Base-by-base conservation (phyloP, 805 yeast species). In the Lachancea sp. region DNA sequence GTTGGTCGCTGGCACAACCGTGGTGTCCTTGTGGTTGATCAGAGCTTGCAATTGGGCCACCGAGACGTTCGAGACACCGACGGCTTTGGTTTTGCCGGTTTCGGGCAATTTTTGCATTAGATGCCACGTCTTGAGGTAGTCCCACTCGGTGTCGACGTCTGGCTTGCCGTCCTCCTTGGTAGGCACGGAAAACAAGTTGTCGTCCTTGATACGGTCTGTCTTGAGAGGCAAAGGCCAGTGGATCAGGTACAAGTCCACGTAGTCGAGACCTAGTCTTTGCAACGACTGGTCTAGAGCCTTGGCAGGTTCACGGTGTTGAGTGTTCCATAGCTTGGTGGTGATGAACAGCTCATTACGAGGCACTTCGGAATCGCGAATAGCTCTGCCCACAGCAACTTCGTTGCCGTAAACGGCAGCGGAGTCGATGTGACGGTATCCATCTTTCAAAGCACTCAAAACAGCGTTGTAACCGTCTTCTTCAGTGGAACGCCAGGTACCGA, bases 61-160 rank as follows among this genome's bases (percentile, higher is more conserved):
- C 16, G 85, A 73, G 61, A 81, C 78, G 68, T 86, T 86, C 33
- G 89, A 82, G 36, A 86, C 85, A 55, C 95, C 95, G 61, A 86
- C 75, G 18, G 89, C 77, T 54, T 71, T 76, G 30, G 77, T 71
- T 59, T 78, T 73, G 17, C 60, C 82, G 22, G 75, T 60, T 25
- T 67, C 66, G 41, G 77, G 71, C 42, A 83, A 66, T 53, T 75
- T 68, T 66, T 85, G 87, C 76, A 86, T 63, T 31, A 64, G 67
- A 54, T 74, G 77, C 79, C 79, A 85, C 19, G 86, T 79, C 56
- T 81, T 72, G 51, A 75, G 53, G 58, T 71, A 79, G 43, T 59
- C 55, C 70, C 74, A 71, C 25, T 54, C 53, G n/a, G 52, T 38
- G 48, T 71, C 71, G 22, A 63, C 52, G 52, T 71, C 77, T 4